phyloP scores from a whole-genome alignment of 768 basidiomycete species.

The Xerocomus brunneocitrinus region DNA sequence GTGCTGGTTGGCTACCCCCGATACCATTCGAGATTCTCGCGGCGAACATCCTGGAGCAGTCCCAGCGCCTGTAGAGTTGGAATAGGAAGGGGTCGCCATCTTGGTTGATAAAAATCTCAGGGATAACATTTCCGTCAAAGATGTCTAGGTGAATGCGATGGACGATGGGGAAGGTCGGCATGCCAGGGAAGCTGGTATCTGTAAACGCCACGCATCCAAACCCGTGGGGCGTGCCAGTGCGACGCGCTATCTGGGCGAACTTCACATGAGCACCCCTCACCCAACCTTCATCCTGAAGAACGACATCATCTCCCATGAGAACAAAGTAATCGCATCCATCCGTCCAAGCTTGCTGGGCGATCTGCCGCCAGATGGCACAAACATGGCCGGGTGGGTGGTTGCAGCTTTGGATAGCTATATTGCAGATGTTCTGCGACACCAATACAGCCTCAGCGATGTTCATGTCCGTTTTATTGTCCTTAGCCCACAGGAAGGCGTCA shows the following conservation, averaged over 20 bases:
- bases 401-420: conserved; percentile 36
- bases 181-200: conserved; percentile 50
- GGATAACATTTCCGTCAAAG: conserved; percentile 47
- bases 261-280: conserved; percentile 37
- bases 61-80: conserved; percentile 58
- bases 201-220: conserved; percentile 58
- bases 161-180: conserved; percentile 59
- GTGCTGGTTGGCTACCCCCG: conserved; percentile 42
- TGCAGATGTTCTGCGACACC: conserved; percentile 31
- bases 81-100: conserved; percentile 56
- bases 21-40: conserved; percentile 40
- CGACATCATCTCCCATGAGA: conserved; percentile 54
- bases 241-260: conserved; percentile 35
- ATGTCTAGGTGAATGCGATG: conserved; percentile 54
- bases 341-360: conserved; percentile 44
- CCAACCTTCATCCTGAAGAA: conserved; percentile 50
- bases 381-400: conserved; percentile 42
- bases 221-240: conserved; percentile 36
- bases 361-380: conserved; percentile 51
- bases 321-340: conserved; percentile 48
- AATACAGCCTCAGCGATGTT: conserved; percentile 38
- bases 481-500: conserved; percentile 37
- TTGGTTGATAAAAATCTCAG: conserved; percentile 52
- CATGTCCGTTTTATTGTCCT: conserved; percentile 4
- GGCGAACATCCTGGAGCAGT: conserved; percentile 43